Evolutionary conservation across 2,329 filamentous ascomycete species (phyloP).

Genomic region (Alternaria brassicae): DNA sequence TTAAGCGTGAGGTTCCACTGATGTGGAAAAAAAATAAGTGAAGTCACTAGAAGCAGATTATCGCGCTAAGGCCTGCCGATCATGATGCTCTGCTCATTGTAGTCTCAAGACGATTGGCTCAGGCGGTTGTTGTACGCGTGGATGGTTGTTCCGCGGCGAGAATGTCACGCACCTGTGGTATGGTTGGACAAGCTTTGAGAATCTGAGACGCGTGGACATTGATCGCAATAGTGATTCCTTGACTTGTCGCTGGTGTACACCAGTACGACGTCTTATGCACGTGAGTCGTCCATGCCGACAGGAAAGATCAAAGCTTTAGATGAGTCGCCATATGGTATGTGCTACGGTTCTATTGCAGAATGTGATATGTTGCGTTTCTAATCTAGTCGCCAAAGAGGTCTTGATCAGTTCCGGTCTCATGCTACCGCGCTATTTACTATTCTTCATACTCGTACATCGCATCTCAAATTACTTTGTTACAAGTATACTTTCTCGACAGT

Average conservation of each 20-base stretch:
- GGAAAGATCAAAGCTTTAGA: neutral
- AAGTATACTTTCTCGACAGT: neutral
- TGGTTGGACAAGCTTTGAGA: neutral
- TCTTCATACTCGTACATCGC: neutral
- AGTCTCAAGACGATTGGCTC: neutral
- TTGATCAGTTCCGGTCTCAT: neutral
- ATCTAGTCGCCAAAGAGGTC: neutral
- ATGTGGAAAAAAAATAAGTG: neutral
- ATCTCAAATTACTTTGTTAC: neutral
- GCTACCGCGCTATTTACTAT: neutral
- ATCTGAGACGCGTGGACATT: neutral
- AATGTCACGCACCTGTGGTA: neutral
- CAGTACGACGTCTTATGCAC: neutral
- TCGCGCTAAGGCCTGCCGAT: conserved; percentile 10
- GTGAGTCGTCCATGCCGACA: neutral
- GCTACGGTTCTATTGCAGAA: neutral
- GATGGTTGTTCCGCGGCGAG: neutral
- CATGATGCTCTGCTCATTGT: conserved; percentile 13
- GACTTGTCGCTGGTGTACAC: neutral
- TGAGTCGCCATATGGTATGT: neutral
- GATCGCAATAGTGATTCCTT: neutral
- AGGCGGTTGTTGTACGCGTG: neutral
- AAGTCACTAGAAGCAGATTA: neutral
- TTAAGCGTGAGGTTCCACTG: neutral
- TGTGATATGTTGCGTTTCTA: neutral